Evolutionary conservation across 1,139 yeast species (phyloP), one percentile per base, ranked within the genome.

Genomic region (Suhomyces chickasaworum): DNA sequence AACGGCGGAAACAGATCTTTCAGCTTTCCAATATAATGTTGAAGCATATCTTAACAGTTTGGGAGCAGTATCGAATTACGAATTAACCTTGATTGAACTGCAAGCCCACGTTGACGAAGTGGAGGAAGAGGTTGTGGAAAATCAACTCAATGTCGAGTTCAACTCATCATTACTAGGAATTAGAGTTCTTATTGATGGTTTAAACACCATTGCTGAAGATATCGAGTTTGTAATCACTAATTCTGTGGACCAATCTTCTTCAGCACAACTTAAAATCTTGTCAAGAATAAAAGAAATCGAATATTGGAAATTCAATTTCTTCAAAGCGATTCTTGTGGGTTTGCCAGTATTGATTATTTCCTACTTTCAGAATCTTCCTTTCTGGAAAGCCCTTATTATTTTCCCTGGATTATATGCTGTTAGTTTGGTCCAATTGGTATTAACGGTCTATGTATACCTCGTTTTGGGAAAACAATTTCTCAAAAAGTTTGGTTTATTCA

Each of bases 401-500:
- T 61, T 78, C 36, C 74, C 73, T 3, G 91, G 91, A 0, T 57
- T 84, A 3, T 86, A 72, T 53, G 61, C 81, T 53, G 80, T 82
- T 15, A 75, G 89, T 17, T 51, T 89, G 15, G 51, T 90, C n/a
- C 84, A 88, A 55, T 66, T 87, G 1, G 53, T 75, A 0, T 60
- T 90, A 2, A 78, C 91, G 0, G 63, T 84, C 1, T 87, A 85
- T 54, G 74, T 91, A 37, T 93, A 89, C 60, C 81, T 87, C 56
- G 71, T 77, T 23, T 77, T 83, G 50, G 98, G 87, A 1, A 59
- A 68, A 8, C 74, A 77, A 31, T 93, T 89, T 58, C 81, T 83
- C 62, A 71, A 66, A 42, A 84, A 88, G 49, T 81, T 95, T 9
- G 73, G 68, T 57, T 78, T 77, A 40, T 85, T 95, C n/a, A 52